Base-by-base conservation (phyloP, 371 early-diverging fungal species). In the Mortierella sp. region DNA sequence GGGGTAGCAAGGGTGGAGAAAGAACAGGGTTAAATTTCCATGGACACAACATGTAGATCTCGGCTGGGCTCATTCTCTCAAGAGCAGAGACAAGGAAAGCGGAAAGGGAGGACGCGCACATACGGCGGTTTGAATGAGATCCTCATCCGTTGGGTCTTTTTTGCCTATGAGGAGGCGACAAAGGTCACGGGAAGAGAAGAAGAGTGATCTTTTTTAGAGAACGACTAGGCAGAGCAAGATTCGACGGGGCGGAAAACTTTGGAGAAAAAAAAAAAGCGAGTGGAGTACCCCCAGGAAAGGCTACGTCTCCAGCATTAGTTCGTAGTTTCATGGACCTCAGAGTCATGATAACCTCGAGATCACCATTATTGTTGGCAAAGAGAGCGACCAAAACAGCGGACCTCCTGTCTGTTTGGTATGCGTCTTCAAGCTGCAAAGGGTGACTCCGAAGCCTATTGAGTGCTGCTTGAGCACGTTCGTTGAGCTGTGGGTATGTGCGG, bases 331-430 rank as follows among this genome's bases (percentile, higher is more conserved):
- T 62, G 14, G 77, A 64, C 18, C 77, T 68, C 23, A 66, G 63
- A 6, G 77, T 77, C 12, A 77, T 65, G 25, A 77, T 68, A 29
- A 77, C 77, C 44, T 77, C 77, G 53, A 77, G 72, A 14, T 72
- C 72, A 7, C 77, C 77, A 1, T 61, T 43, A 4, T 44, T 56
- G 48, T 77, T 77, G 19, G 68, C 55, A 1, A 77, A 1, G 19
- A 77, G 55, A 0, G 66, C 65, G 16, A 77, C 69, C 9, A 77
- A 61, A 26, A 77, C 72, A 0, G 77, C 77, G 0, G 72, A 77
- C 16, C 72, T 52, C 45, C 65, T 72, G 4, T n/a, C n/a, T 14
- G 77, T 29, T 5, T 68, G 14, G 52, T 50, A 77, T 25, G 29
- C 37, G 30, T 72, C 72, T 43, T 37, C 9, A 9, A 12, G 9